phyloP scores from a whole-genome alignment of 306 rosid genomes.

The Amphicarpaea edgeworthii region DNA sequence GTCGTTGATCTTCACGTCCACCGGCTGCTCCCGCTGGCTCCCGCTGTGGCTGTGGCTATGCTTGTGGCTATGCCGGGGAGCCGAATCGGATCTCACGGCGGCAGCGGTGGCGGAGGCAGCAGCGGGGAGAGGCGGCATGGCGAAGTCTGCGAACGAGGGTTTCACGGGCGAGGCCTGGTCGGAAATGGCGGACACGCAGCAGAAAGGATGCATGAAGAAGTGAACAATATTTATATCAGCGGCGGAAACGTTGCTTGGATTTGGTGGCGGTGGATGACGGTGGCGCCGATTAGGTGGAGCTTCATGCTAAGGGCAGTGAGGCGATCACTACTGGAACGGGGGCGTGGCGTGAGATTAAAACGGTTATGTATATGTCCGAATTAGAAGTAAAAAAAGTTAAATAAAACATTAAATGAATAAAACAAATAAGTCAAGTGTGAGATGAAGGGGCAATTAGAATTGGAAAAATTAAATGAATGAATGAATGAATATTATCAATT shows the following conservation, averaged over 20 bases:
- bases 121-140: conserved; percentile 53
- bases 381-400: conserved; percentile 1
- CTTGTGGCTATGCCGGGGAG: conserved; percentile 45
- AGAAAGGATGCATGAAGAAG: conserved; percentile 84
- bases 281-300: conserved; percentile 33
- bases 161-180: conserved; percentile 73
- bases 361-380: conserved; percentile 51
- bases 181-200: conserved; percentile 78
- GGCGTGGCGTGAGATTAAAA: conserved; percentile 41
- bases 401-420: neutral
- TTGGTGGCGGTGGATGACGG: conserved; percentile 9
- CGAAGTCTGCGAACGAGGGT: conserved; percentile 59
- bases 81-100: conserved; percentile 74
- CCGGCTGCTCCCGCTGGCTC: conserved; percentile 68
- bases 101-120: conserved; percentile 43
- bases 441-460: conserved; percentile 34
- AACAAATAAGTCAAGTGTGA: conserved; percentile 1
- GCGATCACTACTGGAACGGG: conserved; percentile 26
- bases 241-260: conserved; percentile 22
- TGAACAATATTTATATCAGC: conserved; percentile 11
- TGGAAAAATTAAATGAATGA: conserved; percentile 1
- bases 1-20: conserved; percentile 89
- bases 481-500: neutral
- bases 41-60: conserved; percentile 36
- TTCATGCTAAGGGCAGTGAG: conserved; percentile 42